A percentile compares a stretch with the other conserved stretches of the same genome.
Evolutionary conservation across 2,329 filamentous ascomycete genomes (phyloP).

Genomic region (Fusarium sp.): DNA sequence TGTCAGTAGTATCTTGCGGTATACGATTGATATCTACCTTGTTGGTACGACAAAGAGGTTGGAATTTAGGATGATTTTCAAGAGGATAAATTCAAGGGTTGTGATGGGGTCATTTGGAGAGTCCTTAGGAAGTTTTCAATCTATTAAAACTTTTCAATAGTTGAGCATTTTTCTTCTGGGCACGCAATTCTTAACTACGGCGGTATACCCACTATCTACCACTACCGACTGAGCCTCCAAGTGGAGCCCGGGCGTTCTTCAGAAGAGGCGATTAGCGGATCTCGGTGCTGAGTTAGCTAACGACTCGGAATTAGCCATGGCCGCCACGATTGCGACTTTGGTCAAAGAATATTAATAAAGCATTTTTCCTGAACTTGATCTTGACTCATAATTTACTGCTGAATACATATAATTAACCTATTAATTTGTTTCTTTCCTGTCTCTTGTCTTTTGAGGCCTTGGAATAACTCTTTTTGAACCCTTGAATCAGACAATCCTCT

Average conservation of each 20-base stretch:
- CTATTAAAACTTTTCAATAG: background rate
- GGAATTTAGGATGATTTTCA: background rate
- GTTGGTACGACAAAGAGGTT: conserved; percentile 11
- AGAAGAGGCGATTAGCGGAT: conserved; percentile 22
- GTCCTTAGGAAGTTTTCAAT: background rate
- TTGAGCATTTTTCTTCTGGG: conserved; percentile 6
- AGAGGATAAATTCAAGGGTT: background rate
- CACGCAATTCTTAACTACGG: conserved; percentile 10
- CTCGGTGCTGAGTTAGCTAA: conserved; percentile 19
- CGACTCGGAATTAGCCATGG: background rate
- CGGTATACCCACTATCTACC: conserved; percentile 31
- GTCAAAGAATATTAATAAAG: background rate
- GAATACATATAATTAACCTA: background rate
- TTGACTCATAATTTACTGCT: background rate
- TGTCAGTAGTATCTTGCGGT: conserved; percentile 23
- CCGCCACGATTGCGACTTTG: background rate
- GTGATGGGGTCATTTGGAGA: background rate
- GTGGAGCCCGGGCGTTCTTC: conserved; percentile 4
- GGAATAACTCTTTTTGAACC: background rate
- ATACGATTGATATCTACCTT: conserved; percentile 14
- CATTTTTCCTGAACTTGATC: background rate
- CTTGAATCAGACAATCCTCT: background rate
- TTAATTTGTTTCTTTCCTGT: background rate
- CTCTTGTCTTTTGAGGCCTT: background rate
- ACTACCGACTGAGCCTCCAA: conserved; percentile 6